Evolutionary conservation across 345 rosid species (phyloP).

Genomic region (Syzygium oleosum): DNA sequence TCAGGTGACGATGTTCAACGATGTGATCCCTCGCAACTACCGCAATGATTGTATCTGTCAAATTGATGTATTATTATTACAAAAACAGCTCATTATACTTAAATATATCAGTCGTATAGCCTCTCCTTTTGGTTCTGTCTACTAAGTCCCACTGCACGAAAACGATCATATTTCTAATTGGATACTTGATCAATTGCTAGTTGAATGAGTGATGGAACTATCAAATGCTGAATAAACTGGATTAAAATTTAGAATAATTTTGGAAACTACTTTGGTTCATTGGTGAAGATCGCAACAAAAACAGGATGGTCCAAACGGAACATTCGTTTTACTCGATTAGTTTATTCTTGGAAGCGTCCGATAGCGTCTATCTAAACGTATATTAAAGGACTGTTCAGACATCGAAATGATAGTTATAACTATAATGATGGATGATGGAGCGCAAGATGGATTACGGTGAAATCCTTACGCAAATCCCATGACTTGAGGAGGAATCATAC

Average conservation of each 20-base stretch:
- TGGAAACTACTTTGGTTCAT: background rate
- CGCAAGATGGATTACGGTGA: background rate
- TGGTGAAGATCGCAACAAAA: background rate
- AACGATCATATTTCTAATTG: background rate
- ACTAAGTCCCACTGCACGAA: background rate
- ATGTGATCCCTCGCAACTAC: background rate
- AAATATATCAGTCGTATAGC: background rate
- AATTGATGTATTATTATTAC: background rate
- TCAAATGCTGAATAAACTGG: background rate
- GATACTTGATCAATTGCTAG: background rate
- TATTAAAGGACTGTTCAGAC: background rate
- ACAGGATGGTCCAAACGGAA: background rate
- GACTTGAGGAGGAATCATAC: background rate
- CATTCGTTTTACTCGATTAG: background rate
- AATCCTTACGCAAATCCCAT: background rate
- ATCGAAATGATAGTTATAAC: background rate
- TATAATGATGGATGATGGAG: background rate
- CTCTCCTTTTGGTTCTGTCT: background rate
- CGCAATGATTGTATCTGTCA: background rate
- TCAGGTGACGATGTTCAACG: background rate
- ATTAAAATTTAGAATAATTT: background rate
- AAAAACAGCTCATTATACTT: background rate
- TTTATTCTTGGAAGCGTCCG: background rate
- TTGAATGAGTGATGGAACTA: background rate
- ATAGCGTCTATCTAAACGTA: background rate